Evolutionary conservation across 352 stramenopile species (phyloP).

Genomic region (Globisporangium nunn): DNA sequence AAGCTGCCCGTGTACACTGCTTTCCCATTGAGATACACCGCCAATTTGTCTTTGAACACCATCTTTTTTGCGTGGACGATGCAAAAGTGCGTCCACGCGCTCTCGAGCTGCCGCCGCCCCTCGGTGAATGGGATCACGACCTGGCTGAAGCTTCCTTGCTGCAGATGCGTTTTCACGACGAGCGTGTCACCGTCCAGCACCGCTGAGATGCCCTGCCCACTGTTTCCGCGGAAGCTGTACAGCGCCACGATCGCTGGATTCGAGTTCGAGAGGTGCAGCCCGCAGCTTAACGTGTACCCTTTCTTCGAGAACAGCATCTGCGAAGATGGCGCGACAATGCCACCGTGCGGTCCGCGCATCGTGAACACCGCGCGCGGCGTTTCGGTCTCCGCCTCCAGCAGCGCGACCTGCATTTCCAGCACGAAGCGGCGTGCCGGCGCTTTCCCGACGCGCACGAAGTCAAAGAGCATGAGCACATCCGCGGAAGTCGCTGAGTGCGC

Average conservation of each 20-base stretch:
- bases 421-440: constrained; percentile 34
- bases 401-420: constrained; percentile 46
- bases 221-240: constrained; percentile 72
- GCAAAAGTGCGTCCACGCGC: constrained; percentile 62
- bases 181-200: constrained; percentile 45
- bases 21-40: constrained; percentile 58
- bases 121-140: constrained; percentile 51
- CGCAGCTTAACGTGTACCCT: constrained; percentile 69
- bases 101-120: constrained; percentile 40
- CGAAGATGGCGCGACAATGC: constrained; percentile 53
- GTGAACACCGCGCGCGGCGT: constrained; percentile 62
- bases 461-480: constrained; percentile 63
- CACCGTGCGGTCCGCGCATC: constrained; percentile 53
- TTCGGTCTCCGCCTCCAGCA: constrained; percentile 41
- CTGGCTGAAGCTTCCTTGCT: constrained; percentile 36
- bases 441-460: constrained; percentile 53
- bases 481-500: constrained; percentile 48
- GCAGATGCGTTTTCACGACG: constrained; percentile 44
- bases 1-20: constrained; percentile 56
- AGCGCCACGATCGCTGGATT: constrained; percentile 30
- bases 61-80: constrained; percentile 85
- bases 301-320: constrained; percentile 64
- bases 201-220: constrained; percentile 63
- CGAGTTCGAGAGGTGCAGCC: constrained; percentile 32
- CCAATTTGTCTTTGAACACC: constrained; percentile 85